Conservation (phyloP, 257 asterid genomes). For the Osmanthus fragrans region DNA sequence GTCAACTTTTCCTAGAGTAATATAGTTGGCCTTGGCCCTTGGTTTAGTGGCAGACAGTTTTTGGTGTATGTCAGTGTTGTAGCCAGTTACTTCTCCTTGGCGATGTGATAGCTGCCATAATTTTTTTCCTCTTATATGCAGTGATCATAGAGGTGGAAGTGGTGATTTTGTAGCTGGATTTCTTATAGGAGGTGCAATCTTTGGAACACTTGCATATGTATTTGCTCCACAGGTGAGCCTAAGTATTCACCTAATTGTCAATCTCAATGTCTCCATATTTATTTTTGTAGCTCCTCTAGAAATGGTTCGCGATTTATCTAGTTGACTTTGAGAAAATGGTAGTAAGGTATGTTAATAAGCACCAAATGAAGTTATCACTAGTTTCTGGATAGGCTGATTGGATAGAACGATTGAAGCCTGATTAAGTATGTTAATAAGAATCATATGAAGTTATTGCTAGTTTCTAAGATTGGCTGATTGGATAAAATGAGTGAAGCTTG, state of each 20-base stretch:
- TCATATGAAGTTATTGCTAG: background rate
- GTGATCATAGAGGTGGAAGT: slow-evolving; percentile 60
- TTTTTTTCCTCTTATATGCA: slow-evolving; percentile 30
- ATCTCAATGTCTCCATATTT: slow-evolving; percentile 7
- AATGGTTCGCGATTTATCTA: background rate
- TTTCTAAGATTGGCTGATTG: background rate
- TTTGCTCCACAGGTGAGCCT: slow-evolving; percentile 83
- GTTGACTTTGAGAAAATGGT: background rate
- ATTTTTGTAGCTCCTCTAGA: background rate
- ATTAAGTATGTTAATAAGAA: background rate
- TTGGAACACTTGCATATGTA: slow-evolving; percentile 78
- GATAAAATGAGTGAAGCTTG: background rate
- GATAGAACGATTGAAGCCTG: background rate
- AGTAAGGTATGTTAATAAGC: background rate
- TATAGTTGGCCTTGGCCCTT: slow-evolving; percentile 19
- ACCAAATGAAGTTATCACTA: background rate
- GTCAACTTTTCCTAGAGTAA: background rate
- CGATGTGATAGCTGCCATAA: background rate
- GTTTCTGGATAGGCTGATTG: background rate
- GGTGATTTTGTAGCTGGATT: slow-evolving; percentile 90
- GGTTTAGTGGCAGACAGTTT: background rate
- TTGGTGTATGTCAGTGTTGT: background rate
- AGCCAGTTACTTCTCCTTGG: background rate
- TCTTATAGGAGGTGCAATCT: slow-evolving; percentile 82
- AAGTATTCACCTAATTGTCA: slow-evolving; percentile 11